Evolutionary conservation across 192 early-diverging fungal genomes (phyloP), one percentile per base, ranked within the genome.

Genomic region (Funneliformis geosporum): DNA sequence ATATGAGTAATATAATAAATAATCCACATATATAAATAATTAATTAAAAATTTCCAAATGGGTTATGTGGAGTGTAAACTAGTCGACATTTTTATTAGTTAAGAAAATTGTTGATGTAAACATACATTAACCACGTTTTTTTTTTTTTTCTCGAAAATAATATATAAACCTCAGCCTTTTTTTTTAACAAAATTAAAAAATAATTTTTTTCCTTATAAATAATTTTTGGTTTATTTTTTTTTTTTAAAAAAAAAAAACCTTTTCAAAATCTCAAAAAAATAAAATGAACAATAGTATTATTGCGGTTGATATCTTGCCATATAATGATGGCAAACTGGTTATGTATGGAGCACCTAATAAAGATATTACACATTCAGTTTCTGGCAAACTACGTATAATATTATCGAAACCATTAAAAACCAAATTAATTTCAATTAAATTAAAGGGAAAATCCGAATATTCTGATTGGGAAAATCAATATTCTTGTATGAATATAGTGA

Each of bases 391-490:
- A 50, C 43, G 77, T 27, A 47, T 79, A 5, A 42, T 79, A 38
- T 21, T 79, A 12, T 79, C 77, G 14, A 79, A 70, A 60, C 44
- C 77, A 40, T 38, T 79, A 23, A 79, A 79, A 70, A 25, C 42
- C 21, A 79, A 79, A 79, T 27, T 21, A 16, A 61, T 79, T 4
- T 18, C 39, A 11, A 69, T 79, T 4, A 68, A 79, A 70, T 60
- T 79, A 25, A 79, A 79, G 21, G 77, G 77, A 43, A 79, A 70
- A 43, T 70, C 77, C 0, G 77, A 79, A 42, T 79, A 70, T 79
- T 79, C 77, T 2, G 77, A 79, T 60, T 79, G 77, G 77, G 67
- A 70, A 42, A 79, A 79, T 60, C 77, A 79, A 79, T 79, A 70
- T 70, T 69, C 77, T 10, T 46, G 62, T 40, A 60, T 79, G n/a